These are phyloP conservation scores for Xylaria hypoxylon DNA, from an alignment of 2,329 filamentous ascomycete species.

Conservation along the genomic window DNA sequence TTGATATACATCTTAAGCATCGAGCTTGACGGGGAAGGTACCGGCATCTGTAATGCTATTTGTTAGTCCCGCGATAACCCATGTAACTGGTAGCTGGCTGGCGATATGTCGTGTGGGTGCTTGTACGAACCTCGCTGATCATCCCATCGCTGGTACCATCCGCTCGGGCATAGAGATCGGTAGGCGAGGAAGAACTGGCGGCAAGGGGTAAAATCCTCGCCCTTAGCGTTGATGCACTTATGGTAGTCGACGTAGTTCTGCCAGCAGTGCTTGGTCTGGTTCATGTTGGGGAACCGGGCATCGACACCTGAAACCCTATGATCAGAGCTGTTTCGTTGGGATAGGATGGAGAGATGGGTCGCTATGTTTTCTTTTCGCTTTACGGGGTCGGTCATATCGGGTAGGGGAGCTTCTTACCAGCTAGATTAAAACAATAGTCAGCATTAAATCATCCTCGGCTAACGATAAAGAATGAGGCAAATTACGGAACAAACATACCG, in stretches of 20 bases:
- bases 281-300: conserved; percentile 98
- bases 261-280: conserved; percentile 99
- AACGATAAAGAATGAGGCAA: conserved; percentile 39
- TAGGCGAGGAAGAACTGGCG: conserved; percentile 96
- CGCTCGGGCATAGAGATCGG: conserved; percentile 95
- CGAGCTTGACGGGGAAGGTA: conserved; percentile 75
- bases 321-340: conserved; percentile 22
- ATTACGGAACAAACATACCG: conserved; percentile 71
- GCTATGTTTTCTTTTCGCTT: conserved; percentile 13
- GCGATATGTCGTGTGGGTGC: background rate
- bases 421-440: conserved; percentile 44
- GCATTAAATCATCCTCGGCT: conserved; percentile 36
- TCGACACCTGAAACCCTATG: conserved; percentile 81
- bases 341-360: background rate
- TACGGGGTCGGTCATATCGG: conserved; percentile 8
- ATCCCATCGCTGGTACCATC: conserved; percentile 95
- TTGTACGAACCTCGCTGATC: conserved; percentile 86
- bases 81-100: background rate
- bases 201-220: conserved; percentile 98
- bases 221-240: conserved; percentile 99
- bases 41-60: conserved; percentile 65
- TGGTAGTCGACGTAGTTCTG: conserved; percentile 99
- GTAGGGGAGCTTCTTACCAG: conserved; percentile 44
- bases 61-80: conserved; percentile 43
- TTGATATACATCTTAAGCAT: conserved; percentile 59